Conservation (phyloP, 805 yeast genomes). For the Scheffersomyces spartinae region DNA sequence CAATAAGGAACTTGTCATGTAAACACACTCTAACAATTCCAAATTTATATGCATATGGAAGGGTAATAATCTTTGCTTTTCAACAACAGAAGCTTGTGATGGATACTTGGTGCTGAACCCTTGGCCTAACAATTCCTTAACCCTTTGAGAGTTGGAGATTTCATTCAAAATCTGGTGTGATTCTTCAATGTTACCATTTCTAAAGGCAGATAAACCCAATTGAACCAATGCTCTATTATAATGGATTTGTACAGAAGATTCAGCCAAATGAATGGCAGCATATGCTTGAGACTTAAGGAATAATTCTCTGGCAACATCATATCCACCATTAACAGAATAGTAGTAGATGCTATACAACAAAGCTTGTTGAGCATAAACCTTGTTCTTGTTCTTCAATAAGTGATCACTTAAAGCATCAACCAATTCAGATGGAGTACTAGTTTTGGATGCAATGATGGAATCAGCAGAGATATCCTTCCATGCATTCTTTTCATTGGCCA, state of each 20-base stretch:
- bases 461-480: slow-evolving; percentile 44
- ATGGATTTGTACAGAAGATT: slow-evolving; percentile 76
- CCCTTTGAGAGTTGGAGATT: slow-evolving; percentile 73
- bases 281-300: slow-evolving; percentile 79
- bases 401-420: slow-evolving; percentile 55
- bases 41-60: slow-evolving; percentile 97
- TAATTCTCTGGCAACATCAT: slow-evolving; percentile 78
- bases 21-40: slow-evolving; percentile 89
- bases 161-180: slow-evolving; percentile 81
- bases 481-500: slow-evolving; percentile 58
- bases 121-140: slow-evolving; percentile 91
- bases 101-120: slow-evolving; percentile 62
- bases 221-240: slow-evolving; percentile 95
- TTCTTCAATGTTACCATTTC: slow-evolving; percentile 76
- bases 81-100: slow-evolving; percentile 43
- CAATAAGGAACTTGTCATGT: slow-evolving; percentile 79
- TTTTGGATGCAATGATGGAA: slow-evolving; percentile 19
- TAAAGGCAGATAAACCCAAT: slow-evolving; percentile 91
- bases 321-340: slow-evolving; percentile 81
- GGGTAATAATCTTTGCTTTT: slow-evolving; percentile 78
- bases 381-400: slow-evolving; percentile 55
- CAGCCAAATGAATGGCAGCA: slow-evolving; percentile 72
- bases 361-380: slow-evolving; percentile 69
- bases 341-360: slow-evolving; percentile 79
- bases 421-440: slow-evolving; percentile 31